A percentile compares a stretch with the other conserved stretches of the same genome.
Evolutionary conservation across 2,329 filamentous ascomycete genomes (phyloP).

Genomic region (Trichoderma cornu-damae): DNA sequence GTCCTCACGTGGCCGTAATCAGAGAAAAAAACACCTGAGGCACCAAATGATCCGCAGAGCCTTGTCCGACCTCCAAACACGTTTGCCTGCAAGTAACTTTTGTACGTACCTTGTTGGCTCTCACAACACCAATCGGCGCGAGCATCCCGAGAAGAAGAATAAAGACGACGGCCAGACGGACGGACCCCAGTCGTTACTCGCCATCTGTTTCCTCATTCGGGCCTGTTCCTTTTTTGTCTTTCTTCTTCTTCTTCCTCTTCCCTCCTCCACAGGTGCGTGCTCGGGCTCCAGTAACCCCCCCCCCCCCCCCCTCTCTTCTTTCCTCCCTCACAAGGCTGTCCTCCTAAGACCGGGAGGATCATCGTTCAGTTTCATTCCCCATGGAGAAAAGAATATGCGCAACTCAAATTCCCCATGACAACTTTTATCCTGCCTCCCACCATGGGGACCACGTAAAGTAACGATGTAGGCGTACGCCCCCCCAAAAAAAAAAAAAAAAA

Average conservation of each 20-base stretch:
- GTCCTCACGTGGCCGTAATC: neutral
- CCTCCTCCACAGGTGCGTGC: neutral
- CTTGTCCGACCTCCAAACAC: neutral
- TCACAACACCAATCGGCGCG: neutral
- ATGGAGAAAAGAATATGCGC: neutral
- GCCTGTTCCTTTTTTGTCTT: neutral
- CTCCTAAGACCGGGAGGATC: constrained; percentile 13
- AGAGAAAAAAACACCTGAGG: neutral
- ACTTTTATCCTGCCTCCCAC: neutral
- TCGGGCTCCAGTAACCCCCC: neutral
- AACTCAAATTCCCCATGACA: neutral
- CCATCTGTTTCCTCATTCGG: neutral
- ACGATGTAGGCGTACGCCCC: neutral
- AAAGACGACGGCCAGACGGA: neutral
- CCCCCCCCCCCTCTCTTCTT: neutral
- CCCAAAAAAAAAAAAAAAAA: neutral
- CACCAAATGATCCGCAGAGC: constrained; percentile 7
- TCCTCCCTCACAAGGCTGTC: neutral
- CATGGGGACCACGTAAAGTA: neutral
- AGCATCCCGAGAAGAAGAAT: neutral
- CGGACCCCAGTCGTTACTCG: neutral
- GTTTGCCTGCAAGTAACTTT: neutral
- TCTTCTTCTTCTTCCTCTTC: neutral
- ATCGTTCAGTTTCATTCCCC: neutral
- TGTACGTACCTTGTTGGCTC: neutral